Evolutionary conservation across 345 rosid genomes (phyloP).

Genomic region (Brassica incana): DNA sequence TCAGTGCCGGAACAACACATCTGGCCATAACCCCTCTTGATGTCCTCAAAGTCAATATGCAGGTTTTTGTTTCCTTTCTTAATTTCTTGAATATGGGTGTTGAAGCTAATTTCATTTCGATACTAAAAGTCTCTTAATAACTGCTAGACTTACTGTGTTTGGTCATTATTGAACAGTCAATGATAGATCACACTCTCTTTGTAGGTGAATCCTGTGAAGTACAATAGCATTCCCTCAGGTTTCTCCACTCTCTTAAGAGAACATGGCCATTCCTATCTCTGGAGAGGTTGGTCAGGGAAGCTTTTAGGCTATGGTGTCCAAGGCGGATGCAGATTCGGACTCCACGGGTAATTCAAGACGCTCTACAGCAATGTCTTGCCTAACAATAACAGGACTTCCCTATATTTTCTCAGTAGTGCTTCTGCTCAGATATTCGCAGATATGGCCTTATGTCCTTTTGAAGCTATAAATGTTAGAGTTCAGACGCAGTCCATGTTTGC

Average conservation of each 20-base stretch:
- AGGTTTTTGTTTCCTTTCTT: slow-evolving; percentile 42
- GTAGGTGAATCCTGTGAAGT: slow-evolving; percentile 60
- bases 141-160: neutral
- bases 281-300: slow-evolving; percentile 72
- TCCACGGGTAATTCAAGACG: slow-evolving; percentile 60
- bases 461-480: slow-evolving; percentile 61
- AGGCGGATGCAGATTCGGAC: slow-evolving; percentile 66
- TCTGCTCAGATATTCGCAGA: slow-evolving; percentile 65
- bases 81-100: neutral
- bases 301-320: slow-evolving; percentile 62
- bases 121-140: neutral
- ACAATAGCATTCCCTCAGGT: slow-evolving; percentile 48
- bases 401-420: slow-evolving; percentile 66
- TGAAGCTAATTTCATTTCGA: neutral
- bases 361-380: slow-evolving; percentile 49
- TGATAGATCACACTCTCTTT: slow-evolving; percentile 16
- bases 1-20: slow-evolving; percentile 70
- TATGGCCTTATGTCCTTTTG: slow-evolving; percentile 62
- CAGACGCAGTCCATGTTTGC: slow-evolving; percentile 64
- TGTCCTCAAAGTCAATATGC: slow-evolving; percentile 73
- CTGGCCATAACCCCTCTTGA: slow-evolving; percentile 65
- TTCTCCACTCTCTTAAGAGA: slow-evolving; percentile 51
- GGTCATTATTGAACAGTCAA: slow-evolving; percentile 1
- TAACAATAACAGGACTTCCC: slow-evolving; percentile 44
- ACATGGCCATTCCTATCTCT: slow-evolving; percentile 53